A percentile compares a stretch with the other conserved stretches of the same genome.
Evolutionary conservation across 2,329 filamentous ascomycete species (phyloP).

Genomic region (Paecilomyces dactylethromorphus): DNA sequence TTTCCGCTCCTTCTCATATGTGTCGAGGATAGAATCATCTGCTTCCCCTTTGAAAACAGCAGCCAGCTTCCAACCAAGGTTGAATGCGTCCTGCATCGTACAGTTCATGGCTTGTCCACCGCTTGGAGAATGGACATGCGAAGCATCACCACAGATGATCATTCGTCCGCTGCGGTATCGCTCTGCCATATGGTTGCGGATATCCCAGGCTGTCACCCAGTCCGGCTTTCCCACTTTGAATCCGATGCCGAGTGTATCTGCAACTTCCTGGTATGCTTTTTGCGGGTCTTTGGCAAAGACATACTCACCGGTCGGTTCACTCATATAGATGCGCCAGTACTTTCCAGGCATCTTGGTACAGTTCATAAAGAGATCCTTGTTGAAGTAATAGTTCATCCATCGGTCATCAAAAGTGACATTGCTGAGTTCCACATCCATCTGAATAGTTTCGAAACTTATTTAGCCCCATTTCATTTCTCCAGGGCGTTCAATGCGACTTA

Average conservation of each 20-base stretch:
- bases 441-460: background rate
- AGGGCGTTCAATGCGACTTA: background rate
- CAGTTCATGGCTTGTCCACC: constrained; percentile 16
- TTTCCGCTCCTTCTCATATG: constrained; percentile 10
- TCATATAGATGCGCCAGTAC: constrained; percentile 2
- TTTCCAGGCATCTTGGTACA: constrained; percentile 1
- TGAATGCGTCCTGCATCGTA: constrained; percentile 14
- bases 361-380: constrained; percentile 2
- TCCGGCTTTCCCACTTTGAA: constrained; percentile 1
- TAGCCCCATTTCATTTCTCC: background rate
- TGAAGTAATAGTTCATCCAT: constrained; percentile 2
- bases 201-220: constrained; percentile 1
- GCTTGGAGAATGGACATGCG: constrained; percentile 13
- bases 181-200: constrained; percentile 1
- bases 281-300: background rate
- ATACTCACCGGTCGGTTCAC: background rate
- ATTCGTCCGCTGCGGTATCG: background rate
- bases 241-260: background rate
- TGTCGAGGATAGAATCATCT: constrained; percentile 6
- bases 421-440: background rate
- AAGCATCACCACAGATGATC: constrained; percentile 12
- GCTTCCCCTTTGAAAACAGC: constrained; percentile 9
- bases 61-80: constrained; percentile 16
- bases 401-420: constrained; percentile 1
- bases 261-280: constrained; percentile 1